These are phyloP conservation scores for Gastrodia elata DNA, from an alignment of 106 monocot genomes.

Conservation along the genomic window DNA sequence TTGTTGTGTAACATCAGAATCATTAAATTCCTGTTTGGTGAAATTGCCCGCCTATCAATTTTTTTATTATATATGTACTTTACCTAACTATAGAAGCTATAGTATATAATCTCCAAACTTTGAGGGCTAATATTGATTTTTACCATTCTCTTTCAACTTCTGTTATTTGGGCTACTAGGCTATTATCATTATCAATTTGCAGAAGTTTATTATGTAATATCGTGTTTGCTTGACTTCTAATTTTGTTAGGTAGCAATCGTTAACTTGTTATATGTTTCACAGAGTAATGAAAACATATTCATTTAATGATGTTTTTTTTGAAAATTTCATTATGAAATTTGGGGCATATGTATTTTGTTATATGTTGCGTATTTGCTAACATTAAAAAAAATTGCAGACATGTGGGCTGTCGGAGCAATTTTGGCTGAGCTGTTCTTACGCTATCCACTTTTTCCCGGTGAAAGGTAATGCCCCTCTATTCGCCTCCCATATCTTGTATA, in stretches of 20 bases:
- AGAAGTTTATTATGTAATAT: not conserved
- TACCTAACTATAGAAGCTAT: too few relatives aligned
- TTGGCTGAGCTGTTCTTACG: conserved; percentile 77
- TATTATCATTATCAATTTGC: conserved; percentile 1
- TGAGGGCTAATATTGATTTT: not conserved
- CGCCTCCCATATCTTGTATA: not conserved
- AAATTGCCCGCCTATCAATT: too few relatives aligned
- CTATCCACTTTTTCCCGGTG: conserved; percentile 85
- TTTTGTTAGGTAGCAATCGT: not conserved
- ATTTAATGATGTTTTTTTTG: not conserved
- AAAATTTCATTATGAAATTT: not conserved
- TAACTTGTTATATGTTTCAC: not conserved
- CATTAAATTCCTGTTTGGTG: not conserved
- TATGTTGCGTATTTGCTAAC: not conserved
- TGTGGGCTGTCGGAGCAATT: conserved; percentile 96
- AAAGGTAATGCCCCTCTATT: conserved; percentile 55
- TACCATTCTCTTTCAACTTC: not conserved
- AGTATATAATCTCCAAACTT: not conserved
- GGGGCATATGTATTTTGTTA: not conserved
- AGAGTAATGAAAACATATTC: not conserved
- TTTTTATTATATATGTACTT: too few relatives aligned
- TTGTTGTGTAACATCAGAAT: not conserved
- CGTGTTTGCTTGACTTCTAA: not conserved
- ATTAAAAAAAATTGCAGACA: conserved; percentile 36
- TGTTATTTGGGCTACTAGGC: not conserved